Conservation (phyloP, 2,329 filamentous ascomycete species). For the Mariannaea sp. region DNA sequence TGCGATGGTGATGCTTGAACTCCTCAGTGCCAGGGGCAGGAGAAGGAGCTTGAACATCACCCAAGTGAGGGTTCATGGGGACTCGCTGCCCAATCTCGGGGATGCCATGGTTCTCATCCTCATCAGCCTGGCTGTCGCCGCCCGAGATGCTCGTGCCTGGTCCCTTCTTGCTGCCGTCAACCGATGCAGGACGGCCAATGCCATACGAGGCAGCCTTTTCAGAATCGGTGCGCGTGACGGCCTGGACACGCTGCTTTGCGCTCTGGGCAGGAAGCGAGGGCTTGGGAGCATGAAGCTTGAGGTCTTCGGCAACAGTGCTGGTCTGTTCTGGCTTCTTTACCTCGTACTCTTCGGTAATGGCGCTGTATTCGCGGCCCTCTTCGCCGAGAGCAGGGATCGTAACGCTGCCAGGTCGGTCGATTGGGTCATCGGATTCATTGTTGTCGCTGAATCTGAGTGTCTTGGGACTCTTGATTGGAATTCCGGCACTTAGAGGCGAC, state of each 20-base stretch:
- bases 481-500: conserved; percentile 81
- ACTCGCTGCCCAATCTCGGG: conserved; percentile 91
- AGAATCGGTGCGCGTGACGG: conserved; percentile 91
- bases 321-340: conserved; percentile 69
- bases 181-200: conserved; percentile 67
- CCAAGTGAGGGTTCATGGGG: conserved; percentile 89
- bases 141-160: conserved; percentile 63
- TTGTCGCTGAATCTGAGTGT: conserved; percentile 43
- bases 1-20: conserved; percentile 66
- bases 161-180: conserved; percentile 64
- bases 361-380: conserved; percentile 87
- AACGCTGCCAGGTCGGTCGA: conserved; percentile 74
- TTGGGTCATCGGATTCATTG: conserved; percentile 46
- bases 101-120: conserved; percentile 82
- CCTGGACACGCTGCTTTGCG: conserved; percentile 80
- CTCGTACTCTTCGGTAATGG: conserved; percentile 50
- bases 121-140: conserved; percentile 53
- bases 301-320: conserved; percentile 75
- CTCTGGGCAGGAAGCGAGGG: conserved; percentile 81
- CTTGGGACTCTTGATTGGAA: conserved; percentile 53
- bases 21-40: conserved; percentile 63
- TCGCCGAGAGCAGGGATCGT: conserved; percentile 84
- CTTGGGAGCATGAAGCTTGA: conserved; percentile 87
- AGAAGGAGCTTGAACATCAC: conserved; percentile 94
- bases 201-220: conserved; percentile 82